These are phyloP conservation scores for Solanum medicagineum DNA, from an alignment of 257 asterid species.

Conservation along the genomic window DNA sequence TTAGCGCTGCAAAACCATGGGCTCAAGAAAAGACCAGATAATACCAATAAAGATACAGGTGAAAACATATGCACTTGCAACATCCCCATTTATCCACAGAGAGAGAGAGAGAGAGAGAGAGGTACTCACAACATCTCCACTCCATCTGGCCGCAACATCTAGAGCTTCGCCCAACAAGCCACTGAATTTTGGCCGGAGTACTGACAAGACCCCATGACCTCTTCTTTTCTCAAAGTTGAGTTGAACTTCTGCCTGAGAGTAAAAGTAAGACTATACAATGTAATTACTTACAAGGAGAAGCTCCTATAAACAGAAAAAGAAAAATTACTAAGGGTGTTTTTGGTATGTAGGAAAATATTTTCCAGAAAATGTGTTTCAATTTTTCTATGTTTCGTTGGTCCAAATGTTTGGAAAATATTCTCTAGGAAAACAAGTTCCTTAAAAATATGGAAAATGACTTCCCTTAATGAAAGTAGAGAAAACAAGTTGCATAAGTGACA, in stretches of 20 bases:
- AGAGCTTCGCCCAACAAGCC: constrained; percentile 97
- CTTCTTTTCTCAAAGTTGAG: constrained; percentile 91
- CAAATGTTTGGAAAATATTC: too few relatives aligned
- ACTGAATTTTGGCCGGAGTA: constrained; percentile 91
- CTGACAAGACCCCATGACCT: constrained; percentile 92
- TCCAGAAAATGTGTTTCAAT: too few relatives aligned
- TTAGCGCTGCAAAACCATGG: not conserved
- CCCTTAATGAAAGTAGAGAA: too few relatives aligned
- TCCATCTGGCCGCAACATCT: constrained; percentile 99
- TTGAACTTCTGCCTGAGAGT: constrained; percentile 79
- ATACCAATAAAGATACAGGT: not conserved
- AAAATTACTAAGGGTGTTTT: not conserved
- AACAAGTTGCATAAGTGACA: too few relatives aligned
- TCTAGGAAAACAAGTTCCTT: too few relatives aligned
- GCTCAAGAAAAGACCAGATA: not conserved
- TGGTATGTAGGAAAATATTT: too few relatives aligned
- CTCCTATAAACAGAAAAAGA: not conserved
- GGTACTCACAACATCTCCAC: constrained; percentile 94
- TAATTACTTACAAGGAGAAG: not conserved
- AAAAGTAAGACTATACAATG: not conserved
- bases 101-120: not conserved
- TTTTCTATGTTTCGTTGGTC: too few relatives aligned
- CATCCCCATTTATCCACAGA: not conserved
- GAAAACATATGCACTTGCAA: not conserved
- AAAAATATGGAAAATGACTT: too few relatives aligned